Evolutionary conservation across 2,329 filamentous ascomycete species (phyloP).

Genomic region (Hypoxylon sp.): DNA sequence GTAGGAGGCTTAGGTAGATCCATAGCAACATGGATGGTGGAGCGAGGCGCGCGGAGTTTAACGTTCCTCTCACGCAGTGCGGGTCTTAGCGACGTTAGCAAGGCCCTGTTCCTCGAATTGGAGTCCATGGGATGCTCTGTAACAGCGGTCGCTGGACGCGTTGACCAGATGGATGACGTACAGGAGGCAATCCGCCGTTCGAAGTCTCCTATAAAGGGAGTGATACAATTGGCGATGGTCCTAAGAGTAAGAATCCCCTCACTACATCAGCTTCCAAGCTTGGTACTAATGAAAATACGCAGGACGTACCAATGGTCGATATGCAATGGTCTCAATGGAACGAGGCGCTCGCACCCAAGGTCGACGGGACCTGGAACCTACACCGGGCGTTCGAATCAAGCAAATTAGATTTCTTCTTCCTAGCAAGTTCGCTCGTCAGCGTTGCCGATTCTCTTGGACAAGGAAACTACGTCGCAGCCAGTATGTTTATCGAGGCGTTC

Average conservation of each 20-base stretch:
- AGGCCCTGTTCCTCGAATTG: conserved; percentile 44
- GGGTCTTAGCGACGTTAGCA: conserved; percentile 28
- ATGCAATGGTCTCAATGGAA: conserved; percentile 55
- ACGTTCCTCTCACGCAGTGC: conserved; percentile 58
- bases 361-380: conserved; percentile 58
- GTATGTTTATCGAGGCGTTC: conserved; percentile 57
- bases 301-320: conserved; percentile 41
- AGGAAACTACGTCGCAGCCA: conserved; percentile 57
- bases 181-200: conserved; percentile 31
- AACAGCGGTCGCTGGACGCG: conserved; percentile 38
- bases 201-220: conserved; percentile 44
- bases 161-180: conserved; percentile 38
- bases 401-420: conserved; percentile 56
- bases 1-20: conserved; percentile 53
- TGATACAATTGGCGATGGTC: conserved; percentile 50
- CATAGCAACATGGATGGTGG: conserved; percentile 52
- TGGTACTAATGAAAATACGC: conserved; percentile 21
- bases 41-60: conserved; percentile 58
- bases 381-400: conserved; percentile 51
- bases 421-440: conserved; percentile 53
- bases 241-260: conserved; percentile 30
- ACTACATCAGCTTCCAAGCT: neutral
- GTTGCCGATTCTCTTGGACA: conserved; percentile 54
- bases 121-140: conserved; percentile 45
- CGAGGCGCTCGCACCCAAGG: conserved; percentile 61